These are phyloP conservation scores for Fusarium mangiferae DNA, from an alignment of 2,329 filamentous ascomycete species.

Conservation along the genomic window DNA sequence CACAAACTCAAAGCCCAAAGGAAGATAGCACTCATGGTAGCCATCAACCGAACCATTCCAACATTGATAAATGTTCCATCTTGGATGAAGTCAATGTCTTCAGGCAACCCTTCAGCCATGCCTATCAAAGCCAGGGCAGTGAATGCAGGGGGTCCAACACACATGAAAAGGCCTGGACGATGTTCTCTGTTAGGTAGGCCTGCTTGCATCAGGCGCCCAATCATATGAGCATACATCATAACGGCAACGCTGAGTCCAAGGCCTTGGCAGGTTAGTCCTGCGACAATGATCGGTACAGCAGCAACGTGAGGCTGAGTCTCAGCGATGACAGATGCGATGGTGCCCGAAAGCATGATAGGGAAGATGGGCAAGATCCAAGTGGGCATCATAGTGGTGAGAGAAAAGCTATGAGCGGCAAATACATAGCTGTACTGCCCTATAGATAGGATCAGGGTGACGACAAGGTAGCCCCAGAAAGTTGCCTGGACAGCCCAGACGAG, in stretches of 20 bases:
- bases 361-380: slow-evolving; percentile 81
- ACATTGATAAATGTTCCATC: slow-evolving; percentile 53
- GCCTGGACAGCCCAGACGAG: slow-evolving; percentile 69
- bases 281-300: slow-evolving; percentile 71
- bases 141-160: slow-evolving; percentile 77
- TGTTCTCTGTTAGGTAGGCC: slow-evolving; percentile 69
- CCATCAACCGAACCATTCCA: slow-evolving; percentile 56
- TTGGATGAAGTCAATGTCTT: slow-evolving; percentile 56
- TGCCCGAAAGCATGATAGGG: slow-evolving; percentile 77
- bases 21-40: slow-evolving; percentile 62
- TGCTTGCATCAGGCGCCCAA: slow-evolving; percentile 73
- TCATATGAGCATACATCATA: slow-evolving; percentile 78
- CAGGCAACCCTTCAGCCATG: slow-evolving; percentile 62
- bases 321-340: slow-evolving; percentile 73
- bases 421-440: slow-evolving; percentile 74
- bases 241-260: slow-evolving; percentile 73
- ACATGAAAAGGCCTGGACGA: slow-evolving; percentile 77
- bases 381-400: slow-evolving; percentile 74
- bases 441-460: slow-evolving; percentile 66
- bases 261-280: slow-evolving; percentile 75
- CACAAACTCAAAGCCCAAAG: slow-evolving; percentile 72
- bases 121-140: slow-evolving; percentile 75
- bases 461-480: slow-evolving; percentile 76
- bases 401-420: slow-evolving; percentile 68
- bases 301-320: slow-evolving; percentile 65